Evolutionary conservation across 495 filamentous ascomycete genomes (phyloP).

Genomic region (Lichina pygmaea): DNA sequence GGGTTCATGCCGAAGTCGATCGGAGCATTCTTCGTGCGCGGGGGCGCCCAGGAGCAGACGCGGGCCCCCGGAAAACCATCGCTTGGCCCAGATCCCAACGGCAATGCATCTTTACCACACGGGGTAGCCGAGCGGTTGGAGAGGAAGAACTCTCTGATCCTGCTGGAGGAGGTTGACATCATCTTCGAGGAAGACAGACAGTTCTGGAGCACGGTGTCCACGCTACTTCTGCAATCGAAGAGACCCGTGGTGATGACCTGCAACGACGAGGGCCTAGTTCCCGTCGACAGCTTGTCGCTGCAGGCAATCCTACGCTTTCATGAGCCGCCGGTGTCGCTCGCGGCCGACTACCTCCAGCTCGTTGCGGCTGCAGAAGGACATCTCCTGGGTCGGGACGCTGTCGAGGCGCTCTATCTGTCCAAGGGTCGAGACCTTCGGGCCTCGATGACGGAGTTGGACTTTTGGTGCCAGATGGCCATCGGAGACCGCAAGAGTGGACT

Average conservation of each 20-base stretch:
- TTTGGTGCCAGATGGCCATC: slow-evolving; percentile 89
- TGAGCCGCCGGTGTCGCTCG: slow-evolving; percentile 35
- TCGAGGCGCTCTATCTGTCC: slow-evolving; percentile 39
- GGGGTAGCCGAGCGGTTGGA: slow-evolving; percentile 7
- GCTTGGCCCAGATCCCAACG: neutral
- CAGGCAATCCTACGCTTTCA: slow-evolving; percentile 73
- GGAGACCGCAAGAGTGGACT: slow-evolving; percentile 72
- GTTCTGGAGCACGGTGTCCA: slow-evolving; percentile 67
- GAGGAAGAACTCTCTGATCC: slow-evolving; percentile 83
- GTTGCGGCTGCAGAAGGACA: slow-evolving; percentile 83
- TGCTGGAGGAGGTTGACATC: slow-evolving; percentile 84
- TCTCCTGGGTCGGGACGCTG: slow-evolving; percentile 35
- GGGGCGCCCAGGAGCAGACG: neutral
- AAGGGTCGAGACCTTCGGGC: slow-evolving; percentile 48
- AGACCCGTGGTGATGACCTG: slow-evolving; percentile 88
- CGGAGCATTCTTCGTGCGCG: slow-evolving; percentile 52
- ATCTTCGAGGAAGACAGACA: slow-evolving; percentile 85
- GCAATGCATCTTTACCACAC: neutral
- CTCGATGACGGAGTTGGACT: slow-evolving; percentile 65
- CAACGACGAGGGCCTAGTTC: slow-evolving; percentile 59
- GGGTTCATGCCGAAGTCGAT: slow-evolving; percentile 23
- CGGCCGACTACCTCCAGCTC: slow-evolving; percentile 55
- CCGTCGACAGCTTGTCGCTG: slow-evolving; percentile 37
- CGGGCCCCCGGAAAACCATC: neutral
- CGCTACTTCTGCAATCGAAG: slow-evolving; percentile 56